These are phyloP conservation scores for Fomitopsis palustris DNA, from an alignment of 1,284 basidiomycete species.

Conservation along the genomic window DNA sequence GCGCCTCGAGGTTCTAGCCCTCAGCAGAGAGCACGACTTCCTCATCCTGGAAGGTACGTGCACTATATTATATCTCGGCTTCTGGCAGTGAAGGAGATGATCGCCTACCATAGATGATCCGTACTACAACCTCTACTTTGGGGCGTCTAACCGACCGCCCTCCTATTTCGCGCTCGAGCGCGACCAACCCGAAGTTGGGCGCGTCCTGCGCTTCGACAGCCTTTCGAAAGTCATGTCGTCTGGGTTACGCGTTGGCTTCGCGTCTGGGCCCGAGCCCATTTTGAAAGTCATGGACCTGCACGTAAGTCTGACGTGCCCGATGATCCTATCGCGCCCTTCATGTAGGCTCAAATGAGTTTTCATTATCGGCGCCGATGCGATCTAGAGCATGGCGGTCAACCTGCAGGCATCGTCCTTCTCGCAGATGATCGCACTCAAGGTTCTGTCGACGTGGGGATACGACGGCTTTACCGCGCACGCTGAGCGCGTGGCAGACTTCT, in stretches of 20 bases:
- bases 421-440: constrained; percentile 69
- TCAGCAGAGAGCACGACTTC: constrained; percentile 76
- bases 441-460: constrained; percentile 78
- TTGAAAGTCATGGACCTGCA: constrained; percentile 74
- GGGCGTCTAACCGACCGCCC: constrained; percentile 56
- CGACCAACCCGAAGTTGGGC: constrained; percentile 56
- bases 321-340: not conserved
- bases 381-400: constrained; percentile 68
- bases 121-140: constrained; percentile 75
- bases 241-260: constrained; percentile 81
- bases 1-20: constrained; percentile 72
- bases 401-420: constrained; percentile 78
- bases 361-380: constrained; percentile 1
- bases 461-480: constrained; percentile 79
- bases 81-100: not conserved
- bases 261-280: constrained; percentile 74
- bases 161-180: constrained; percentile 82
- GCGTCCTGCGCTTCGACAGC: constrained; percentile 84
- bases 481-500: constrained; percentile 72
- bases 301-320: constrained; percentile 37
- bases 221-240: constrained; percentile 86
- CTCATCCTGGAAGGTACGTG: constrained; percentile 79
- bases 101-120: constrained; percentile 58
- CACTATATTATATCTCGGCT: too few species aligned
- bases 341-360: not conserved